Conservation (phyloP, 1,139 yeast species). For the Magnusiomyces tetraspermus region DNA sequence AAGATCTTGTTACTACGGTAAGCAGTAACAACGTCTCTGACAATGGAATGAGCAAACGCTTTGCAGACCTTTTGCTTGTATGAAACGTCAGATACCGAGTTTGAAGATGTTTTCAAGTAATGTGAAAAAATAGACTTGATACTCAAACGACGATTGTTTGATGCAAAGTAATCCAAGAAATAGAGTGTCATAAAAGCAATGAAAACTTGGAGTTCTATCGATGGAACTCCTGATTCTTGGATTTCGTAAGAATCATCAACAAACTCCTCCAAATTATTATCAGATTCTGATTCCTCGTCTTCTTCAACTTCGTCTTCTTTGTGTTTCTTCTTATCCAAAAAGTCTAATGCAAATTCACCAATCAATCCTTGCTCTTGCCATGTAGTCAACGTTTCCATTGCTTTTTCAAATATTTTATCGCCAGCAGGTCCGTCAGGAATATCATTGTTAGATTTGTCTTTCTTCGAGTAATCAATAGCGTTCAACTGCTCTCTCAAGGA, state of each 20-base stretch:
- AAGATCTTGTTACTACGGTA: not conserved
- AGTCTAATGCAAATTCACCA: not conserved
- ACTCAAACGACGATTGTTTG: slow-evolving; percentile 7
- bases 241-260: slow-evolving; percentile 31
- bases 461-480: slow-evolving; percentile 1
- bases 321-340: not conserved
- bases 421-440: not conserved
- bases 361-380: slow-evolving; percentile 13
- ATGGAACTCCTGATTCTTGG: slow-evolving; percentile 22
- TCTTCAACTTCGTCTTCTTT: not conserved
- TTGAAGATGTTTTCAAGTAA: slow-evolving; percentile 8
- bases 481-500: not conserved
- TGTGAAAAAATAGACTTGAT: slow-evolving; percentile 13
- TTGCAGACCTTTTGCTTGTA: slow-evolving; percentile 11
- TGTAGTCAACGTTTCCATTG: slow-evolving; percentile 7
- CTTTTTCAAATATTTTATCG: slow-evolving; percentile 17
- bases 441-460: slow-evolving; percentile 2
- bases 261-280: slow-evolving; percentile 18
- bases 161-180: slow-evolving; percentile 1
- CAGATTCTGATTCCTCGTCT: not conserved
- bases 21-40: slow-evolving; percentile 15
- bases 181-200: slow-evolving; percentile 8
- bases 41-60: slow-evolving; percentile 17
- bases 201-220: slow-evolving; percentile 15
- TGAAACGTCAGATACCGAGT: slow-evolving; percentile 5